Evolutionary conservation across 139 green algal genomes (phyloP), one percentile per base, ranked within the genome.

Genomic region (Volvox africanus): DNA sequence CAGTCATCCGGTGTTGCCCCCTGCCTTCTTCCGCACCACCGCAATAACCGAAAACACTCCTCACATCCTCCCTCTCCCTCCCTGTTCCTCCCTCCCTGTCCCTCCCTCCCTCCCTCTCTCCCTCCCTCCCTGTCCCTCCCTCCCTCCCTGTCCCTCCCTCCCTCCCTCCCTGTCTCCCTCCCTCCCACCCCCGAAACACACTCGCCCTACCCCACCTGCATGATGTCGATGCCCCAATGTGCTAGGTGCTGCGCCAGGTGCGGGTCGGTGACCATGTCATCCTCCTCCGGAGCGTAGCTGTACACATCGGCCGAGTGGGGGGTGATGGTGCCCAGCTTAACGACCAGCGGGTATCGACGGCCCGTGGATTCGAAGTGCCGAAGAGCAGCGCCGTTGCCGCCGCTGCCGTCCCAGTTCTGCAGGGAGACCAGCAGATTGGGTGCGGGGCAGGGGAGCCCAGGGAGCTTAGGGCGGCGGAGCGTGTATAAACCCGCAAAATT

Each of bases 141-240:
- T 19, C 62, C 62, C 62, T 69, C 62, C 62, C 62, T 19, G 17
- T 19, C 62, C 62, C 62, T 69, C 62, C 62, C 62, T 69, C 19
- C 62, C 62, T 19, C 62, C 19, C 62, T 19, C 62, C 62, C 19
- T 19, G 17, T 19, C 11, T 80, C n/a, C 71, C 6, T 55, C 36
- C 44, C 28, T 83, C 14, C 1, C 78, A 50, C 1, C 18, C 78
- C 16, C 24, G 5, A 30, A 24, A 11, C 65, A 28, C 65, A 5
- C 21, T 11, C 44, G 44, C 44, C 37, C 36, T 24, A 1, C 19
- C 80, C 2, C 65, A 95, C 94, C 95, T 95, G 86, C 94, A 98
- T 95, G 95, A 99, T 98, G 95, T 99, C 97, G 94, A 99, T 99
- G 88, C 98, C 98, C 97, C 98, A 99, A 93, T 99, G 97, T 30